These are phyloP conservation scores for Crotalaria pallida DNA, from an alignment of 306 rosid species.

Conservation along the genomic window DNA sequence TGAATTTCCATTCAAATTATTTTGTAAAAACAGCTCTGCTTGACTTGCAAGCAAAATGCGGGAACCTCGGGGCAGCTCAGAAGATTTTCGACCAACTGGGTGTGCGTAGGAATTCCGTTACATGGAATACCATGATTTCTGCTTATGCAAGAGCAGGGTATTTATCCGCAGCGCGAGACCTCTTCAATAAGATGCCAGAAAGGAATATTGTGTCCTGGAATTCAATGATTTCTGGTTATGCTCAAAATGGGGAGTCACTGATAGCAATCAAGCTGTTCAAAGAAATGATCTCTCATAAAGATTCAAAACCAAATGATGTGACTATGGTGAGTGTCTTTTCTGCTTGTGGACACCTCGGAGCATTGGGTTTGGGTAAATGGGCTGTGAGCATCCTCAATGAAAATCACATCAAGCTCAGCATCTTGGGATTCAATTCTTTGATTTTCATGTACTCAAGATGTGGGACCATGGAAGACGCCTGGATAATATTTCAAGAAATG, in stretches of 20 bases:
- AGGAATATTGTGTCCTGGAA: slow-evolving; percentile 60
- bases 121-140: slow-evolving; percentile 70
- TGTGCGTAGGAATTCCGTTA: slow-evolving; percentile 30
- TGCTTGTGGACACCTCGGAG: slow-evolving; percentile 72
- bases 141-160: slow-evolving; percentile 59
- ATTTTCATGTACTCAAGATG: slow-evolving; percentile 65
- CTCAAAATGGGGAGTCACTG: slow-evolving; percentile 57
- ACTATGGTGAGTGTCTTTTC: slow-evolving; percentile 64
- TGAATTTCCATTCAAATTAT: slow-evolving; percentile 37
- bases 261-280: slow-evolving; percentile 51
- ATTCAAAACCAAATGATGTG: slow-evolving; percentile 56
- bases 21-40: slow-evolving; percentile 56
- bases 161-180: slow-evolving; percentile 38
- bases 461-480: slow-evolving; percentile 52
- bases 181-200: slow-evolving; percentile 57
- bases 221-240: slow-evolving; percentile 61
- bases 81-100: slow-evolving; percentile 47
- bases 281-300: slow-evolving; percentile 36
- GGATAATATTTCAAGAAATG: slow-evolving; percentile 47
- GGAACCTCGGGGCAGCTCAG: slow-evolving; percentile 47
- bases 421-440: slow-evolving; percentile 54
- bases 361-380: slow-evolving; percentile 56
- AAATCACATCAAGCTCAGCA: slow-evolving; percentile 36
- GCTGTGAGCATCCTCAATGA: slow-evolving; percentile 35
- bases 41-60: slow-evolving; percentile 66